Evolutionary conservation across 441 rosid genomes (phyloP), one percentile per base, ranked within the genome.

Genomic region (Rhodomyrtus psidioides): DNA sequence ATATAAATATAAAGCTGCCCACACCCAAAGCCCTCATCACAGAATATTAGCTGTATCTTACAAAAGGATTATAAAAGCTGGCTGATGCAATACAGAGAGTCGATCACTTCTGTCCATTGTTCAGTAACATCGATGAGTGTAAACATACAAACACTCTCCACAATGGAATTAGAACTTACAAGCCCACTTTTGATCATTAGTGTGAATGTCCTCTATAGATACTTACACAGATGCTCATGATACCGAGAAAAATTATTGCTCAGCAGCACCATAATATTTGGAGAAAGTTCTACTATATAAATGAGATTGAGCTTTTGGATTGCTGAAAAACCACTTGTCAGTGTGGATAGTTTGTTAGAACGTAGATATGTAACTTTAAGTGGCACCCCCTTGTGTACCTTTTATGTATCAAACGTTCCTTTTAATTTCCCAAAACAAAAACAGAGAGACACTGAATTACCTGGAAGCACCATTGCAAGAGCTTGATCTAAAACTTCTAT

Each of bases 391-490:
- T 70, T 39, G 79, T 21, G 79, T 70, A 70, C n/a, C 79, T 70
- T 70, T 5, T 16, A 1, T 39, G n/a, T 70, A 70, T 10, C 39
- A 19, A 15, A 70, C 10, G 19, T 30, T 70, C 49, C 79, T 34
- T 9, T 39, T 34, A 34, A 34, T 39, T 16, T 55, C 26, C 58
- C 12, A 23, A 58, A 62, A 49, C 39, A 59, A 28, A 53, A 13
- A 28, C 24, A 62, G 26, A 15, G 59, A 44, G 58, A 30, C 12
- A 57, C 16, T 34, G 49, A 24, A 39, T 56, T 88, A 97, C 99
- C 99, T 91, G 99, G 99, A 92, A 96, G 97, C 85, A 95, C 97
- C 93, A 92, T 94, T 53, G 88, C 86, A 49, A 96, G 91, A 81
- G 94, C 95, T 90, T 94, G 91, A 65, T 94, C 92, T 87, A 97